Base-by-base conservation (phyloP, 345 rosid genomes). In the Corymbia maculata region DNA sequence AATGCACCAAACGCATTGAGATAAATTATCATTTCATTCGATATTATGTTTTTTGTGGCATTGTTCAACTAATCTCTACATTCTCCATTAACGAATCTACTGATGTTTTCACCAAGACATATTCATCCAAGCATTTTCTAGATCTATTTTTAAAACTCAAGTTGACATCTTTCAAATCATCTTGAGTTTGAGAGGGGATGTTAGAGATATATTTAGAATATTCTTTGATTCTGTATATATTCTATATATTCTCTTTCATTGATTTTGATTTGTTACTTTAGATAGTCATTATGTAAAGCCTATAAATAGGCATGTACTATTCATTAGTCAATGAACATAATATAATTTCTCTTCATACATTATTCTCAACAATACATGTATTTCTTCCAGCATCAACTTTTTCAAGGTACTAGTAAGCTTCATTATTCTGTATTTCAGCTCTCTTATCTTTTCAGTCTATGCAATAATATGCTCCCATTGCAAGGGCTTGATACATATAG, bases 381-480 rank as follows among this genome's bases (percentile, higher is more conserved):
- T 70, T 79, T 90, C 89, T 87, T 88, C 88, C 97, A 97, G 99
- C 94, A 95, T 97, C 94, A 93, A 95, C 52, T 97, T 97, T 93
- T 97, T 94, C 94, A 93, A 95, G 99, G 99, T 97, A 95, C 88
- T 36, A 59, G 66, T 80, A 42, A 30, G 79, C 64, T 85, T 59
- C 88, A 44, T 53, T 89, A 21, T 28, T 5, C 61, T 52, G 85
- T 51, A 11, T 82, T 22, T 44, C 86, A 24, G 44, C 64, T 21
- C 36, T n/a, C 51, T 85, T 51, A 50, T 79, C 19, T 79, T 52
- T 87, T 53, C 52, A 70, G 75, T 21, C 22, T 51, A 42, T 6
- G 70, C 28, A 84, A 88, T 26, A 53, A 24, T 88, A 42, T 50
- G 14, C 52, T 30, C 5, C 28, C 86, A 49, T 85, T 32, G 66